Evolutionary conservation across 169 alveolate genomes (phyloP), one percentile per base, ranked within the genome.

Genomic region (Babesia sp.): DNA sequence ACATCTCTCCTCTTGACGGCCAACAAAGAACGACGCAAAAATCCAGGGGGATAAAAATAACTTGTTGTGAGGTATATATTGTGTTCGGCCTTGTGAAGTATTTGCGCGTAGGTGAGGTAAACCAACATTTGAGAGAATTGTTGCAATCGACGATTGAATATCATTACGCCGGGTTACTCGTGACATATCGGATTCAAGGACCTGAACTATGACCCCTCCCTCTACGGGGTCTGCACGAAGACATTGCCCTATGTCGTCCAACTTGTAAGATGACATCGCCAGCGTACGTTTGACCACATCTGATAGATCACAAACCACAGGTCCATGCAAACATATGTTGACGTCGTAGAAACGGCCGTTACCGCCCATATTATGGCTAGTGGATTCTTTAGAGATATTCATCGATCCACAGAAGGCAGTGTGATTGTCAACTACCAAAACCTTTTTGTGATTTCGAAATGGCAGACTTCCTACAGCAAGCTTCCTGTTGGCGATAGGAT

Each of bases 331-430:
- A 37, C 71, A 45, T 29, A 77, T 41, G 77, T 63, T 59, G 22
- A 82, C 42, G 8, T 80, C 91, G 55, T 77, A 74, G 66, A 67
- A 86, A 20, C 61, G 61, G 36, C 76, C 69, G 71, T 55, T 63
- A 22, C 86, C 84, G 37, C 85, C 77, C 54, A 58, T 28, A 26
- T 67, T 64, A 36, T 37, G 39, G 20, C 56, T 54, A 34, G 76
- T 41, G 31, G 83, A 50, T 31, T 66, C 71, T 41, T 55, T 75
- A 20, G 93, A 71, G 14, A 91, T 83, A 45, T 91, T 91, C 84
- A 90, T 71, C n/a, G 95, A 91, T 18, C 95, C 95, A 48, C 95
- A 90, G 54, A 57, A 91, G 33, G 95, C 94, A 0, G 84, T 33
- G 42, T 64, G 57, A 29, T 91, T 84, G 41, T 87, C 91, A 9